Conservation (phyloP, 139 green algal species). For the Coccomyxa sp. region DNA sequence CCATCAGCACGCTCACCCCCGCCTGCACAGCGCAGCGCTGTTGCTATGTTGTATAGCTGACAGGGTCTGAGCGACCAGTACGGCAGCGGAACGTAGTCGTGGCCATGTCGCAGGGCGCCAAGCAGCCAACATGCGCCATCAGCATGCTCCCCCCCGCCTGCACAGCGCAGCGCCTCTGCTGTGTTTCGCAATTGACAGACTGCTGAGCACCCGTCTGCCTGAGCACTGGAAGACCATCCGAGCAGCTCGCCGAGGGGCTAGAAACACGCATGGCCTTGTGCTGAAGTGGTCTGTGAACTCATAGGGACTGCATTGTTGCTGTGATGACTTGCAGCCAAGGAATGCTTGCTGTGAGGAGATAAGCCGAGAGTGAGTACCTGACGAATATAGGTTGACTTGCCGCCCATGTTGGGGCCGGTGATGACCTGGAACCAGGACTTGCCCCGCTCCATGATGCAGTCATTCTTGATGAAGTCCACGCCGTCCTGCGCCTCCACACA, state of each 20-base stretch:
- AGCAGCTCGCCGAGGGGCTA: too few relatives aligned
- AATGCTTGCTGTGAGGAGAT: too few relatives aligned
- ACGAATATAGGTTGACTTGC: constrained; percentile 95
- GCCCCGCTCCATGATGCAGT: constrained; percentile 60
- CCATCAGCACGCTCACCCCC: constrained; percentile 83
- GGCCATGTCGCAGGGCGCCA: constrained; percentile 82
- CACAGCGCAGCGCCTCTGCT: background rate
- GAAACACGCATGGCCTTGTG: too few relatives aligned
- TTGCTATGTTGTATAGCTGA: too few relatives aligned
- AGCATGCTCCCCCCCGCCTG: constrained; percentile 85
- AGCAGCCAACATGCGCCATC: constrained; percentile 91
- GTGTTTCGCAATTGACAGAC: too few relatives aligned
- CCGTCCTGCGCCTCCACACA: constrained; percentile 91
- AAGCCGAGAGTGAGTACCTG: too few relatives aligned
- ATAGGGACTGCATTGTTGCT: too few relatives aligned
- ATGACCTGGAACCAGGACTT: constrained; percentile 95
- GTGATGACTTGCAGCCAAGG: too few relatives aligned
- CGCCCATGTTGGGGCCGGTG: constrained; percentile 85
- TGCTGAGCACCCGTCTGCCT: too few relatives aligned
- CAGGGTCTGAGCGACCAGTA: too few relatives aligned
- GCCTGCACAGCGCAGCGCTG: constrained; percentile 44
- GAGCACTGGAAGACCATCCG: too few relatives aligned
- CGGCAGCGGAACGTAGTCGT: constrained; percentile 79
- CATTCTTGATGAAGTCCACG: constrained; percentile 84
- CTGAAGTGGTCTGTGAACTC: too few relatives aligned